phyloP scores from a whole-genome alignment of 257 asterid genomes.

The Lithospermum erythrorhizon region DNA sequence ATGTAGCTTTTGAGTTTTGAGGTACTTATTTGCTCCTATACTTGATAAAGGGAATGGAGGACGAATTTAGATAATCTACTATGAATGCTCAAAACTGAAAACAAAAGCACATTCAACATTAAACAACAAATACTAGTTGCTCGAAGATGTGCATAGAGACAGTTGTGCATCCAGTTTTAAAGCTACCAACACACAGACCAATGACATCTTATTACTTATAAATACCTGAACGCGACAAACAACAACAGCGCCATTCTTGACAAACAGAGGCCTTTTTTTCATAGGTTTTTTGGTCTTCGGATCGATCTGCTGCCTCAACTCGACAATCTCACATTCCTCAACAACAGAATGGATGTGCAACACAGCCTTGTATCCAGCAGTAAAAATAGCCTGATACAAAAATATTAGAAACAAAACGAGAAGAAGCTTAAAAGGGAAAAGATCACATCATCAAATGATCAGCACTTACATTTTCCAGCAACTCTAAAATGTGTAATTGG shows the following conservation, averaged over 20 bases:
- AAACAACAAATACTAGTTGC: background rate
- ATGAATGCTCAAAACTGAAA: no score
- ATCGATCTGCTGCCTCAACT: constrained; percentile 67
- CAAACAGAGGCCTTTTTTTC: constrained; percentile 87
- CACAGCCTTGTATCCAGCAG: constrained; percentile 96
- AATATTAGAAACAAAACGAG: background rate
- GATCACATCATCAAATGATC: background rate
- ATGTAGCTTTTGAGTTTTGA: no score
- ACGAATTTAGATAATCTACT: background rate
- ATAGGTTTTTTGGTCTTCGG: constrained; percentile 58
- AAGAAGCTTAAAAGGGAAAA: background rate
- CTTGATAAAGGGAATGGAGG: no score
- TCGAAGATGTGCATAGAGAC: no score
- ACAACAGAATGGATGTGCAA: constrained; percentile 81
- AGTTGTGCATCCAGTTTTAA: background rate
- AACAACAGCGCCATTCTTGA: constrained; percentile 71
- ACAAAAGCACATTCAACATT: background rate
- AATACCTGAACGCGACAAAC: constrained; percentile 72
- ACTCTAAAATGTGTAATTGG: constrained; percentile 80
- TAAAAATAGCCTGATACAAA: constrained; percentile 64
- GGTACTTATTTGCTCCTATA: background rate
- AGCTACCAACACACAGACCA: no score
- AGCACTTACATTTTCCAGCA: constrained; percentile 69
- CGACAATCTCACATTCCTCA: constrained; percentile 95
- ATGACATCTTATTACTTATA: constrained; percentile 1